A percentile compares a stretch with the other conserved stretches of the same genome.
phyloP scores from a whole-genome alignment of 2,329 filamentous ascomycete species.

The Sphaerulina musiva region DNA sequence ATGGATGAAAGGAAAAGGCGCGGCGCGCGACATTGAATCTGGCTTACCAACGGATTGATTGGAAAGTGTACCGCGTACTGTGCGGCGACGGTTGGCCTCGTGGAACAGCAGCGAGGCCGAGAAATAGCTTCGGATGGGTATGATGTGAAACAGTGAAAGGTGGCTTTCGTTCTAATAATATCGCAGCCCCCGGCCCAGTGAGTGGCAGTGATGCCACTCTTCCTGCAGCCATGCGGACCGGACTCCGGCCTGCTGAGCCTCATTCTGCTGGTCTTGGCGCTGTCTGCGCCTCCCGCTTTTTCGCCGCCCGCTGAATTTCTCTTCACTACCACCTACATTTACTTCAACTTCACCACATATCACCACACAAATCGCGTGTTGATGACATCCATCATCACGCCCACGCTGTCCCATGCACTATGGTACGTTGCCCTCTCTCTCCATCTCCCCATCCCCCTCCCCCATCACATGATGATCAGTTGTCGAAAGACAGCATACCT shows the following conservation, averaged over 20 bases:
- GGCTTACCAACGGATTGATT: neutral
- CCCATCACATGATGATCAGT: conserved; percentile 32
- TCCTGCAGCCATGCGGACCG: neutral
- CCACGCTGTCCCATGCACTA: neutral
- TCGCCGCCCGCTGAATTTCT: conserved; percentile 1
- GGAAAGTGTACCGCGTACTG: neutral
- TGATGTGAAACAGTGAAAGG: neutral
- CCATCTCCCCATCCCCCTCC: conserved; percentile 1
- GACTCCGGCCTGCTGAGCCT: neutral
- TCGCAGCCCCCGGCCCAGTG: neutral
- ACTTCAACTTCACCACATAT: neutral
- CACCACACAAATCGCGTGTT: neutral
- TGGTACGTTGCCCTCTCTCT: neutral
- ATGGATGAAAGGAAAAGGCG: neutral
- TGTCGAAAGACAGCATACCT: conserved; percentile 25
- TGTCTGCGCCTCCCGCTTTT: neutral
- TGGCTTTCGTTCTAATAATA: conserved; percentile 3
- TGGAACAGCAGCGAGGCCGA: too few species aligned
- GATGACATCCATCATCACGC: neutral
- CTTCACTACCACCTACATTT: neutral
- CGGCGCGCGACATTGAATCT: neutral
- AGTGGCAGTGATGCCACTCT: too few species aligned
- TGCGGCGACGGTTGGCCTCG: too few species aligned
- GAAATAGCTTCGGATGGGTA: neutral
- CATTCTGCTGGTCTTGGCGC: neutral